phyloP scores from a whole-genome alignment of 2,329 filamentous ascomycete genomes.

The Penicillium fuscoglaucum region DNA sequence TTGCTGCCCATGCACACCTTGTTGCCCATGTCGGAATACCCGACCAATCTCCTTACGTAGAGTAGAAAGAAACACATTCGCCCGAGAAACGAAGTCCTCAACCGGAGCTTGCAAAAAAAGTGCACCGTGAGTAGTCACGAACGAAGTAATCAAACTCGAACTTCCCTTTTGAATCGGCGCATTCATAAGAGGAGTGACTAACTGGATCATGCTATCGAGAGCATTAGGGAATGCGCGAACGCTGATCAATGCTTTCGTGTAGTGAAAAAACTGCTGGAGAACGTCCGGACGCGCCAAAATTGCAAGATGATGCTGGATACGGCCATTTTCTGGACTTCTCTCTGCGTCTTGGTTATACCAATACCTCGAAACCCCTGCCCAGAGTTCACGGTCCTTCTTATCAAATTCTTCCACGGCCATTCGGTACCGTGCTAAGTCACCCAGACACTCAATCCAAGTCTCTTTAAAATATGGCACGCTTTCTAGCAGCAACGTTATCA shows the following conservation, averaged over 20 bases:
- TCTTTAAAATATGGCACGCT: constrained; percentile 80
- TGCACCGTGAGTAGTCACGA: constrained; percentile 56
- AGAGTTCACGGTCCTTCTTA: constrained; percentile 71
- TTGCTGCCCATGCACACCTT: constrained; percentile 45
- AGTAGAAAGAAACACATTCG: constrained; percentile 44
- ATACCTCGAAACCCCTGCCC: constrained; percentile 74
- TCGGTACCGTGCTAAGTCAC: constrained; percentile 78
- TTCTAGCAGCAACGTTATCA: constrained; percentile 84
- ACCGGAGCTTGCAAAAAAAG: constrained; percentile 44
- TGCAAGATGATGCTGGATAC: constrained; percentile 85
- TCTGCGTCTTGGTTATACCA: constrained; percentile 88
- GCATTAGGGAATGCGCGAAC: constrained; percentile 58
- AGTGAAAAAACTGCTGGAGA: constrained; percentile 60
- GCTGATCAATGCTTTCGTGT: constrained; percentile 58
- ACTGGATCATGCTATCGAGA: constrained; percentile 56
- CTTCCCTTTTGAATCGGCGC: constrained; percentile 33
- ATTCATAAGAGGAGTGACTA: constrained; percentile 53
- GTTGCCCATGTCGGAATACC: constrained; percentile 52
- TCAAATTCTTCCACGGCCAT: constrained; percentile 92
- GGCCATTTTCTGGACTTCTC: constrained; percentile 69
- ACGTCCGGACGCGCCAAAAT: constrained; percentile 60
- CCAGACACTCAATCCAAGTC: constrained; percentile 91
- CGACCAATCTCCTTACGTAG: constrained; percentile 52
- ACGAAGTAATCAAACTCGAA: constrained; percentile 49
- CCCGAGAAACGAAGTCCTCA: constrained; percentile 43